phyloP scores from a whole-genome alignment of 1,284 basidiomycete genomes.

The Marasmius fiardii region DNA sequence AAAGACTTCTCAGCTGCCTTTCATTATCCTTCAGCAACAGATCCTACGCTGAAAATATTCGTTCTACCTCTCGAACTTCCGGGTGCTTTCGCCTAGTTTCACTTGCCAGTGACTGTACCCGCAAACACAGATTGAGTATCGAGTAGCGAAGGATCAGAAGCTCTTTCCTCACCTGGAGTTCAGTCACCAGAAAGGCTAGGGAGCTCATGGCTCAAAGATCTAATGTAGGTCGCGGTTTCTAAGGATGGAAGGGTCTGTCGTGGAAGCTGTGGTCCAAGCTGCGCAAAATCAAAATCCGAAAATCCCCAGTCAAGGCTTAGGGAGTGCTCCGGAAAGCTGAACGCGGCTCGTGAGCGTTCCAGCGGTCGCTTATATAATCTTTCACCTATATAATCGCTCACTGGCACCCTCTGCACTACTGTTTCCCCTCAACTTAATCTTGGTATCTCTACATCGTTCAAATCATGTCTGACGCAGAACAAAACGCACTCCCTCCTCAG shows the following conservation, averaged over 20 bases:
- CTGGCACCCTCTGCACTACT: too few relatives aligned
- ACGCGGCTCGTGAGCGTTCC: too few relatives aligned
- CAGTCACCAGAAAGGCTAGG: conserved; percentile 43
- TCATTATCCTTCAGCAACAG: conserved; percentile 1
- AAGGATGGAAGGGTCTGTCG: background rate
- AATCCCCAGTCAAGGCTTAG: too few relatives aligned
- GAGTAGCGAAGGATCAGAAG: background rate
- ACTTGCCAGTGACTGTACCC: conserved; percentile 68
- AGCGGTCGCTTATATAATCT: too few relatives aligned
- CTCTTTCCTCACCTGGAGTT: conserved; percentile 35
- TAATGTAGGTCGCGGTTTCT: background rate
- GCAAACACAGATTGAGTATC: background rate
- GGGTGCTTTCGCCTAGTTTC: conserved; percentile 81
- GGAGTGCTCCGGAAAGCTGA: too few relatives aligned
- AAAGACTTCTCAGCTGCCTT: conserved; percentile 87
- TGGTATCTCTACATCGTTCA: background rate
- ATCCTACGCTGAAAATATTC: background rate
- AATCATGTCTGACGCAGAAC: conserved; percentile 65
- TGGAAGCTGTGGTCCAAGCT: background rate
- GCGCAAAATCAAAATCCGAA: too few relatives aligned
- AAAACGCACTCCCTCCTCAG: conserved; percentile 31
- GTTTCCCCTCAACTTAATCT: background rate
- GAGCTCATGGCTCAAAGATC: conserved; percentile 36
- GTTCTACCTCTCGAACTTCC: conserved; percentile 74
- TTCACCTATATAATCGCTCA: too few relatives aligned